These are phyloP conservation scores for Hemisphaericaspora nanyangensis DNA, from an alignment of 805 yeast species.

Conservation along the genomic window DNA sequence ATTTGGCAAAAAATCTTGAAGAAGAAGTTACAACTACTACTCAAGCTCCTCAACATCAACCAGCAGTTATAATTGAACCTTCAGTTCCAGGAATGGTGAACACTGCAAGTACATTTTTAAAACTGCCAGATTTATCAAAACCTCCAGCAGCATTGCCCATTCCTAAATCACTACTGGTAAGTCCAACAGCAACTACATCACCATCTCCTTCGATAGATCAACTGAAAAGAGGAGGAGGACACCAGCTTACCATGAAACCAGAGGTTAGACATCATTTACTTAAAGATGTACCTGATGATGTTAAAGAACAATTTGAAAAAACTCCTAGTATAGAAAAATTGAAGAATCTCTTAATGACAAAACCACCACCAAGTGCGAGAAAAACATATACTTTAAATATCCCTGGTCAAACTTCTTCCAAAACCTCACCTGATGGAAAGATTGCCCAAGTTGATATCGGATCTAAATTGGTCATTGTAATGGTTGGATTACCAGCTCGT, in stretches of 20 bases:
- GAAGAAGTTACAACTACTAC: background rate
- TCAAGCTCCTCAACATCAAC: background rate
- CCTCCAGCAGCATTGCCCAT: background rate
- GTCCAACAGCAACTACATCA: background rate
- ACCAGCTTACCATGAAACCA: slow-evolving; percentile 7
- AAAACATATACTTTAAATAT: slow-evolving; percentile 84
- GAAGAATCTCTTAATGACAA: slow-evolving; percentile 30
- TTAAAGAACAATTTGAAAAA: slow-evolving; percentile 35
- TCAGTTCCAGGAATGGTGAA: background rate
- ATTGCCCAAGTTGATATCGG: slow-evolving; percentile 68
- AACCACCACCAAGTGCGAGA: slow-evolving; percentile 40
- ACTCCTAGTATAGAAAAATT: slow-evolving; percentile 40
- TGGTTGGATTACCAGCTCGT: slow-evolving; percentile 95
- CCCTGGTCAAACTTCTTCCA: slow-evolving; percentile 85
- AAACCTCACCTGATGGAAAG: slow-evolving; percentile 71
- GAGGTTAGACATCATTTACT: slow-evolving; percentile 29
- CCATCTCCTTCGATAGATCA: background rate
- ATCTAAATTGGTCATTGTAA: slow-evolving; percentile 82
- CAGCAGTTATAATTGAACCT: background rate
- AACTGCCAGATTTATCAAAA: background rate
- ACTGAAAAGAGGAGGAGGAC: slow-evolving; percentile 3
- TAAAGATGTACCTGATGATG: slow-evolving; percentile 30
- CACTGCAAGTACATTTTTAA: background rate
- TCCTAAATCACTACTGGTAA: background rate
- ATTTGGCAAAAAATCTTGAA: slow-evolving; percentile 16